A percentile compares a stretch with the other conserved stretches of the same genome.
phyloP scores from a whole-genome alignment of 1,284 basidiomycete species.

The Trametes hirsuta region DNA sequence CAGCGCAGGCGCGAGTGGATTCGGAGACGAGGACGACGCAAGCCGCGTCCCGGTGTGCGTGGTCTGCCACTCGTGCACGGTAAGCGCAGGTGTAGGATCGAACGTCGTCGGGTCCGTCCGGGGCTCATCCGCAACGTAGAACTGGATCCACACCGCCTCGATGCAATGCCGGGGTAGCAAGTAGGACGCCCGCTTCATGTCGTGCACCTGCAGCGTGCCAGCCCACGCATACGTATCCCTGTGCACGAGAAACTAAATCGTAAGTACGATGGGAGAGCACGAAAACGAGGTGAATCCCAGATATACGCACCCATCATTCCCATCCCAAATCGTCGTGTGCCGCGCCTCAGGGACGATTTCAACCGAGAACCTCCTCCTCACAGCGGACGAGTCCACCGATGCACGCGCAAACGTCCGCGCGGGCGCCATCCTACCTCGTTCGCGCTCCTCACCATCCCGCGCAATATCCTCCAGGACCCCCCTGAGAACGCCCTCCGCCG shows the following conservation, averaged over 20 bases:
- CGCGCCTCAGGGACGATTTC: constrained; percentile 14
- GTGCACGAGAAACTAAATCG: neutral
- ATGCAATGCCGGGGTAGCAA: constrained; percentile 18
- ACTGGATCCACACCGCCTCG: constrained; percentile 19
- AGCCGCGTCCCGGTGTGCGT: constrained; percentile 5
- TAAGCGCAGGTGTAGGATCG: neutral
- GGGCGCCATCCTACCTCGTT: neutral
- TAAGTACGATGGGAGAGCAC: neutral
- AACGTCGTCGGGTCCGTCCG: constrained; percentile 1
- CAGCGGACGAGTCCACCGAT: neutral
- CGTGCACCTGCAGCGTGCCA: constrained; percentile 20
- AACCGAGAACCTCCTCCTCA: constrained; percentile 10
- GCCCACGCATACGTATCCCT: constrained; percentile 24
- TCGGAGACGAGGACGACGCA: neutral
- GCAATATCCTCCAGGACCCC: constrained; percentile 12
- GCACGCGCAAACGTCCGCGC: neutral
- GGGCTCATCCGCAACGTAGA: constrained; percentile 18
- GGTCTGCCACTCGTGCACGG: constrained; percentile 16
- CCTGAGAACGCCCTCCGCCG: constrained; percentile 2
- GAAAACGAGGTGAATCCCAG: no score
- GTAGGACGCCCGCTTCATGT: constrained; percentile 17
- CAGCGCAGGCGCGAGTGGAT: neutral
- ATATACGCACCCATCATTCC: constrained; percentile 7
- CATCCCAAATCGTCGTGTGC: constrained; percentile 21
- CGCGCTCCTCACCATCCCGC: constrained; percentile 4